Evolutionary conservation across 371 early-diverging fungal species (phyloP), one percentile per base, ranked within the genome.

Genomic region (Apophysomyces elegans): DNA sequence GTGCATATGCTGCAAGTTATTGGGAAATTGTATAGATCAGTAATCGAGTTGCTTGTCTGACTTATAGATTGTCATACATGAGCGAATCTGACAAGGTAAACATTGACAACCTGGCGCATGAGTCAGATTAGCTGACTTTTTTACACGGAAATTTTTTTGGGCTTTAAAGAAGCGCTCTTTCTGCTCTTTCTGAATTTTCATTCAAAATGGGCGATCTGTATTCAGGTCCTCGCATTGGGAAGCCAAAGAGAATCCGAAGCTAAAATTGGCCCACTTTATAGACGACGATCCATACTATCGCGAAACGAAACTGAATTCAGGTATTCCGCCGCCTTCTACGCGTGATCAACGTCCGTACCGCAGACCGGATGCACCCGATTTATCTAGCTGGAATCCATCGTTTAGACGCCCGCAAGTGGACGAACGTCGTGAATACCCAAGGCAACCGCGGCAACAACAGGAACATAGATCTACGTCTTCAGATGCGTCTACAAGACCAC

Each of bases 271-370:
- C 16, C 6, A 18, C 41, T 26, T 26, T 26, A 26, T 26, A 81
- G 87, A 85, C 38, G 69, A 64, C 56, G 91, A 90, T 71, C 87
- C 88, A 7, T 85, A 81, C 12, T 92, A 85, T 70, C 72, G 78
- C 9, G 68, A 74, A 18, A 88, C 91, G 6, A 83, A 76, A 8
- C 65, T 90, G 11, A 64, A 68, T 46, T 88, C 89, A 7, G 84
- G 83, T 4, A 83, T 89, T 12, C 85, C 87, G 6, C 88, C 87
- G 21, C 92, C 92, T 26, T 79, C 86, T 1, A 54, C 79, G 45
- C 74, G 69, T 36, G 77, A 76, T 61, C 63, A 70, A 35, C 68
- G 44, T 18, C 60, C 14, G 45, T 21, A 61, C n/a, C 32, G 32
- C 26, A 59, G 63, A 16, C 32, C 32, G 32, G 61, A 58, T 37